Base-by-base conservation (phyloP, 2,329 filamentous ascomycete genomes). In the Akanthomyces uredinophilus region DNA sequence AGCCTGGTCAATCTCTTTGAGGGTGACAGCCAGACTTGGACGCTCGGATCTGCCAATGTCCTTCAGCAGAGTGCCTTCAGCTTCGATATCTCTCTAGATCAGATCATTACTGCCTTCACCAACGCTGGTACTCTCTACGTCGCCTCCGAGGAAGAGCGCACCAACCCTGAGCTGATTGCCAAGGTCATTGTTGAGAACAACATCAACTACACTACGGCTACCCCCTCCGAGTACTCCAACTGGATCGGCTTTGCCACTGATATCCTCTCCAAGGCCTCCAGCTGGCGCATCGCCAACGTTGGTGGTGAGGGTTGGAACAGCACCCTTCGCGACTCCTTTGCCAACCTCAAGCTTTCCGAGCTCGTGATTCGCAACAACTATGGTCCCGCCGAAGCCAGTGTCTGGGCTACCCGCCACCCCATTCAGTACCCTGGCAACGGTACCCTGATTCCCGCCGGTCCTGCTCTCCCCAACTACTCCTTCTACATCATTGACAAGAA, bases 401-500 rank as follows among this genome's bases (percentile, higher is more conserved):
- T 62, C 39, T 58, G 53, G 67, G 68, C 32, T 66, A 58, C 53
- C 16, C 53, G 61, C 49, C 18, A 53, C 39, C 47, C 47, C 41
- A 59, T 62, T 39, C 39, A 52, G 39, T 62, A 62, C 22, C 54
- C 53, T 8, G 47, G 67, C 24, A 58, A 65, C 66, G 69, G 22
- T 66, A 66, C 43, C 70, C 32, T 39, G n/a, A 59, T 64, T 32
- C 54, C 64, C 14, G 63, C 65, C 20, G 69, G 69, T 4, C 58
- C 60, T 35, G 49, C 67, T 1, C 56, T 71, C 5, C 67, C 70
- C 0, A 76, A 75, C 64, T 70, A 73, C 1, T 70, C 74, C 1
- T 65, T 78, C 2, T 81, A 79, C 62, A 73, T 83, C 13, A 68
- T 82, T 2, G 74, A 80, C 59, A 63, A 68, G 8, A 60, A 70